Conservation (phyloP, 2,329 filamentous ascomycete genomes). For the Lizonia empirigonia region DNA sequence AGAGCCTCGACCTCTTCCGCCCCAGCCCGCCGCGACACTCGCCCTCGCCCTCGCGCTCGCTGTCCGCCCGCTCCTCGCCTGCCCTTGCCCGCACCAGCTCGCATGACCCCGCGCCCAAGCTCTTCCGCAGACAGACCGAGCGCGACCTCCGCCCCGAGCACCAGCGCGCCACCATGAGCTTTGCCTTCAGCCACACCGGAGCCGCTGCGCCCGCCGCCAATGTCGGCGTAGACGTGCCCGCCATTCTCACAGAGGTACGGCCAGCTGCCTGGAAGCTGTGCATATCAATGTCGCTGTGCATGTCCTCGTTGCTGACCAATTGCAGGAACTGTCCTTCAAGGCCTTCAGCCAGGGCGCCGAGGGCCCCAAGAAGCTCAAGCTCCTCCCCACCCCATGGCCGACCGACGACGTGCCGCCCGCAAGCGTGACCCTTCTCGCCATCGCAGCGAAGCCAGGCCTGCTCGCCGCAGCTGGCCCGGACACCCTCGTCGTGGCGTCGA, state of each 20-base stretch:
- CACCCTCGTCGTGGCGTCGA: slow-evolving; percentile 74
- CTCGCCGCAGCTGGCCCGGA: slow-evolving; percentile 88
- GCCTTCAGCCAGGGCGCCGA: slow-evolving; percentile 61
- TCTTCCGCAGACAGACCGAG: slow-evolving; percentile 30
- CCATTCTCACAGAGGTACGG: slow-evolving; percentile 86
- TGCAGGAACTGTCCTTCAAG: slow-evolving; percentile 76
- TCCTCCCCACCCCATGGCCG: slow-evolving; percentile 79
- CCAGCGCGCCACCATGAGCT: slow-evolving; percentile 62
- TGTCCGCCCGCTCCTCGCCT: slow-evolving; percentile 23
- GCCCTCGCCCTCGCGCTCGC: slow-evolving; percentile 16
- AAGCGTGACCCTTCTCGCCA: slow-evolving; percentile 80
- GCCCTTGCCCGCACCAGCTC: slow-evolving; percentile 26
- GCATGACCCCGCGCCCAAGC: slow-evolving; percentile 36
- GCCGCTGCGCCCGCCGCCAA: slow-evolving; percentile 51
- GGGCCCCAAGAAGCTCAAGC: slow-evolving; percentile 80
- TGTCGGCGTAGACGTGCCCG: slow-evolving; percentile 70
- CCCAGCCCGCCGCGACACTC: slow-evolving; percentile 30
- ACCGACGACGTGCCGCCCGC: slow-evolving; percentile 69
- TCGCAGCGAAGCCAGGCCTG: slow-evolving; percentile 79
- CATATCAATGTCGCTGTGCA: too few species aligned
- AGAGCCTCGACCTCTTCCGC: slow-evolving; percentile 33
- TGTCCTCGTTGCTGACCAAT: background rate
- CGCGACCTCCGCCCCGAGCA: slow-evolving; percentile 36
- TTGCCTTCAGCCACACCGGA: slow-evolving; percentile 62
- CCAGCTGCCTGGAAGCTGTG: too few species aligned